Percentiles rank a stretch among this genome's conserved stretches.
phyloP scores from a whole-genome alignment of 1,139 yeast species.

The Zygosaccharomyces pseudobailii region DNA sequence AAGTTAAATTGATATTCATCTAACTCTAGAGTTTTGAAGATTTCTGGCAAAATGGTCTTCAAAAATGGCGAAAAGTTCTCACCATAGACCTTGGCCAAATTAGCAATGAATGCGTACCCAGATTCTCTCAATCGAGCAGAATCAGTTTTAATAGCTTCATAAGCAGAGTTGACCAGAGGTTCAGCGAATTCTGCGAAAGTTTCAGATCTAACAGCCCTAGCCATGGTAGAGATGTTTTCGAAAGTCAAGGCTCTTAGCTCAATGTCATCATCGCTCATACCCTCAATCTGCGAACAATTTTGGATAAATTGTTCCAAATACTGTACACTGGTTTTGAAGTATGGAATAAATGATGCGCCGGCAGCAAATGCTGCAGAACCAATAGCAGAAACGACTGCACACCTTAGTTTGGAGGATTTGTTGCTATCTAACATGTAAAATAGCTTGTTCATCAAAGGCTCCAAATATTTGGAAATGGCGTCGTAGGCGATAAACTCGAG shows the following conservation, averaged over 20 bases:
- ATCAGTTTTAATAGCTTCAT: slow-evolving; percentile 69
- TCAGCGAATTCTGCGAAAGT: slow-evolving; percentile 80
- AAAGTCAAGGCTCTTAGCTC: slow-evolving; percentile 87
- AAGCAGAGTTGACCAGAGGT: slow-evolving; percentile 86
- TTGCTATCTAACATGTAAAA: slow-evolving; percentile 71
- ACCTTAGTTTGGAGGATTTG: slow-evolving; percentile 62
- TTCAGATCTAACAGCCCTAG: slow-evolving; percentile 93
- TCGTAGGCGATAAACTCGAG: slow-evolving; percentile 89
- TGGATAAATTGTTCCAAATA: slow-evolving; percentile 76
- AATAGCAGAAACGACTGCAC: slow-evolving; percentile 90
- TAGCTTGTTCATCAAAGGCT: slow-evolving; percentile 84
- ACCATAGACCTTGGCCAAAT: slow-evolving; percentile 93
- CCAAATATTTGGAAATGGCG: slow-evolving; percentile 75
- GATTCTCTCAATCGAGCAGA: slow-evolving; percentile 88
- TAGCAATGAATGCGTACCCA: slow-evolving; percentile 90
- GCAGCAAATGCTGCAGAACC: slow-evolving; percentile 97
- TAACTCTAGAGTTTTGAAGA: slow-evolving; percentile 78
- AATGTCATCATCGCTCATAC: slow-evolving; percentile 71
- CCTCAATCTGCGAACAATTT: slow-evolving; percentile 60
- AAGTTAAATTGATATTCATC: slow-evolving; percentile 58
- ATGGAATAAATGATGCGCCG: slow-evolving; percentile 83
- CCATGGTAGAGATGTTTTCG: slow-evolving; percentile 92
- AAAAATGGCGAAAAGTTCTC: slow-evolving; percentile 84
- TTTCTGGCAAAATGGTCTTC: slow-evolving; percentile 75
- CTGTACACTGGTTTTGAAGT: slow-evolving; percentile 74